Conservation (phyloP, 164 flowering plant species). For the Vitis rotundifolia region DNA sequence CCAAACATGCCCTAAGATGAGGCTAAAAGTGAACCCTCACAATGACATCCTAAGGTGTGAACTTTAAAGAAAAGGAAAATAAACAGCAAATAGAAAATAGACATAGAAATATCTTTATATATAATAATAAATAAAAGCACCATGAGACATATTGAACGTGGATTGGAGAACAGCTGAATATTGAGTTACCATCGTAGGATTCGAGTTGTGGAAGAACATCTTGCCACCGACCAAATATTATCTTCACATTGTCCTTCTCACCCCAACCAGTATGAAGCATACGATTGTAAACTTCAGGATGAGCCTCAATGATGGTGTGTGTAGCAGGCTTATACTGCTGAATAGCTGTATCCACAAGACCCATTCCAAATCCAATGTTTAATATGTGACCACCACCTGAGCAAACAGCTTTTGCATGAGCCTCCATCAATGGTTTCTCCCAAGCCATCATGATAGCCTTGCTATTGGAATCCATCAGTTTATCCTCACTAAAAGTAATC, state of each 20-base stretch:
- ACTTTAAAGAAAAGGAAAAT: too few species aligned
- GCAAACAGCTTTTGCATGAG: conserved; percentile 93
- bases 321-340: conserved; percentile 64
- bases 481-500: conserved; percentile 87
- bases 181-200: conserved; percentile 77
- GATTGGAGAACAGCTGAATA: neutral
- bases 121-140: neutral
- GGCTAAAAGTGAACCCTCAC: too few species aligned
- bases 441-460: conserved; percentile 99
- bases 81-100: neutral
- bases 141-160: neutral
- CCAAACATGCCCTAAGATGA: too few species aligned
- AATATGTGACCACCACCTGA: conserved; percentile 70
- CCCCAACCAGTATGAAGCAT: conserved; percentile 88
- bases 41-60: too few species aligned
- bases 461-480: conserved; percentile 72
- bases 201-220: conserved; percentile 85
- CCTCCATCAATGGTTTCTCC: conserved; percentile 98
- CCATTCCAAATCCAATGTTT: conserved; percentile 98
- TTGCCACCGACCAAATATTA: conserved; percentile 96
- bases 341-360: conserved; percentile 92
- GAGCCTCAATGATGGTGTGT: conserved; percentile 94
- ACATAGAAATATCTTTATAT: neutral
- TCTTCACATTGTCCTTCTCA: conserved; percentile 78
- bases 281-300: conserved; percentile 83